phyloP scores from a whole-genome alignment of 257 asterid genomes.

The Solanum appendiculatum region DNA sequence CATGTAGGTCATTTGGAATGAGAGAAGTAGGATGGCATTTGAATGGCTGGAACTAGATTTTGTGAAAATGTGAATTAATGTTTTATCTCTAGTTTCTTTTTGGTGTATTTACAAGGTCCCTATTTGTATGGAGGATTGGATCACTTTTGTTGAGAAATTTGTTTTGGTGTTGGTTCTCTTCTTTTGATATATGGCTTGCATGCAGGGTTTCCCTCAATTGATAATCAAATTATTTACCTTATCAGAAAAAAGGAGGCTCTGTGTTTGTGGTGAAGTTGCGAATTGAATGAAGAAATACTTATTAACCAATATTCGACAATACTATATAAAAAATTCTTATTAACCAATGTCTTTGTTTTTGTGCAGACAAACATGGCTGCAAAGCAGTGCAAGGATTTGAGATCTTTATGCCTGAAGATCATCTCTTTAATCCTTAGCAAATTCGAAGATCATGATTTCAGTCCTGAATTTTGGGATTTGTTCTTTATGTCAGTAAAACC shows the following conservation, averaged over 20 bases:
- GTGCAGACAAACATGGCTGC: slow-evolving; percentile 45
- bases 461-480: slow-evolving; percentile 61
- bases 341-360: slow-evolving; percentile 12
- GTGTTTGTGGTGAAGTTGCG: not conserved
- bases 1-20: not conserved
- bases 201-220: not conserved
- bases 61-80: not conserved
- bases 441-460: slow-evolving; percentile 55
- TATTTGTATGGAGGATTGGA: not conserved
- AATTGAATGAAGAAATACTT: not conserved
- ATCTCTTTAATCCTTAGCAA: slow-evolving; percentile 48
- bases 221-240: not conserved
- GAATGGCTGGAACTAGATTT: not conserved
- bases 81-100: not conserved
- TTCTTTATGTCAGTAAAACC: slow-evolving; percentile 65
- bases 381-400: slow-evolving; percentile 77
- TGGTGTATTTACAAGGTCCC: not conserved
- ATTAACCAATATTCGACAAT: not conserved
- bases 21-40: not conserved
- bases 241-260: not conserved
- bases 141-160: not conserved
- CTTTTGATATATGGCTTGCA: not conserved
- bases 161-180: not conserved
- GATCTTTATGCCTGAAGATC: slow-evolving; percentile 80
- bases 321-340: not conserved